Base-by-base conservation (phyloP, 2,329 filamentous ascomycete species). In the Aphanoascus verrucosus region DNA sequence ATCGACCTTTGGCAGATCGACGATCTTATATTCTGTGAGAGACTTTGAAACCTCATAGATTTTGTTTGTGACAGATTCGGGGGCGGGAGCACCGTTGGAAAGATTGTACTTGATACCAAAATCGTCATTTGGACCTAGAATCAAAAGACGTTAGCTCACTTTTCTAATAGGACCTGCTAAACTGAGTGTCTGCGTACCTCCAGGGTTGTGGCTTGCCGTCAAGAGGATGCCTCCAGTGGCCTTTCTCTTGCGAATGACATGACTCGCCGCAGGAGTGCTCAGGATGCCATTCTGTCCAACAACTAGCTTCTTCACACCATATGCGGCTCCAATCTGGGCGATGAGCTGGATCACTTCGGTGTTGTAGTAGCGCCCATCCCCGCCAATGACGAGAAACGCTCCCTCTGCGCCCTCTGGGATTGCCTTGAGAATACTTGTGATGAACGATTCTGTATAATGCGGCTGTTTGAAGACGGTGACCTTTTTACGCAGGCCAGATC, bases 101-200 rank as follows among this genome's bases (percentile, higher is more conserved):
- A 98, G 79, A 79, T 98, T 98, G 81, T 98, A 98, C 77, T 98
- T 98, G 83, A 98, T 98, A 63, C 93, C 93, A 65, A 98, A 98
- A 74, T 98, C 93, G 69, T 93, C 86, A 63, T 82, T 85, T 58
- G 93, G 93, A 49, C 90, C 88, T 94, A 62, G 9, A 45, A 47
- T 44, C 6, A 14, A n/a, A 9, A 5, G 19, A 19, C 11, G 5
- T 23, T 14, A 23, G 12, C 23, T 37, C 12, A 2, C 9, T 2
- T 40, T n/a, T 3, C 17, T 17, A 19, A 15, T 20, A 44, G n/a
- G 28, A 42, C 8, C 37, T 34, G 15, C 32, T 19, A 35, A 34
- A 12, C 8, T 34, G 12, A 15, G 15, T 20, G 12, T n/a, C 15
- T 38, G 74, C 84, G 71, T 76, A 91, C 91, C 93, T 71, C 93